These are phyloP conservation scores for Tolypocladium cylindrosporum DNA, from an alignment of 2,329 filamentous ascomycete genomes.

Conservation along the genomic window DNA sequence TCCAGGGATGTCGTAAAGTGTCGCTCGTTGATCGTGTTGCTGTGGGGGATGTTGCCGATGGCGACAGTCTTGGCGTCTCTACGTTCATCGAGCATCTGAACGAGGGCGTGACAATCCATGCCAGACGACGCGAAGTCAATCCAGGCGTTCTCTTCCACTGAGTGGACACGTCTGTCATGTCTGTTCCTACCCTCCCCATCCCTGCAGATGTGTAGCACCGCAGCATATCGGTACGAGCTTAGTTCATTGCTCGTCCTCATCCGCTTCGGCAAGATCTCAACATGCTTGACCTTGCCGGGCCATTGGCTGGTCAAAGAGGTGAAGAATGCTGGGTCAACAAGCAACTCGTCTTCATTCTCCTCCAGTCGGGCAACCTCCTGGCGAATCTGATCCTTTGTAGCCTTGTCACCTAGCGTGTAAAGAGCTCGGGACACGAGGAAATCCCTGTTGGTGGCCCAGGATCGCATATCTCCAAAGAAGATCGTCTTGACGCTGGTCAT, in stretches of 20 bases:
- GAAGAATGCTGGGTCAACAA: conserved; percentile 14
- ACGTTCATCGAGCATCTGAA: conserved; percentile 4
- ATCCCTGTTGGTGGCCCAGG: conserved; percentile 4
- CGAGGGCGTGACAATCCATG: conserved; percentile 5
- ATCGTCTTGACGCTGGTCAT: background rate
- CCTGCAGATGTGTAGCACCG: conserved; percentile 8
- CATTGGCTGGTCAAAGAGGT: conserved; percentile 4
- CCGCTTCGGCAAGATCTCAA: conserved; percentile 18
- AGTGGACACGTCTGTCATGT: background rate
- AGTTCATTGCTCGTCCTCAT: conserved; percentile 19
- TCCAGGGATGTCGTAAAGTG: too few relatives aligned
- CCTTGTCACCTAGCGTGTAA: too few relatives aligned
- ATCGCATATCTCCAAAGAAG: conserved; percentile 13
- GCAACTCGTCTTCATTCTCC: conserved; percentile 8
- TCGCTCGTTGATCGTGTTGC: too few relatives aligned
- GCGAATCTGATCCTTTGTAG: conserved; percentile 1
- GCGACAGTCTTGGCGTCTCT: too few relatives aligned
- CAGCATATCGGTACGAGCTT: conserved; percentile 17
- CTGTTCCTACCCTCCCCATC: too few relatives aligned
- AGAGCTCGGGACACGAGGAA: conserved; percentile 2
- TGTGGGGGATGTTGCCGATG: too few relatives aligned
- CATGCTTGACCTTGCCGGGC: conserved; percentile 11
- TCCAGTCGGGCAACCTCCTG: conserved; percentile 6
- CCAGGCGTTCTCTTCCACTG: conserved; percentile 7
- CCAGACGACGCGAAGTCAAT: conserved; percentile 8